These are phyloP conservation scores for Trichoderma afroharzianum DNA, from an alignment of 2,329 filamentous ascomycete genomes.

Conservation along the genomic window DNA sequence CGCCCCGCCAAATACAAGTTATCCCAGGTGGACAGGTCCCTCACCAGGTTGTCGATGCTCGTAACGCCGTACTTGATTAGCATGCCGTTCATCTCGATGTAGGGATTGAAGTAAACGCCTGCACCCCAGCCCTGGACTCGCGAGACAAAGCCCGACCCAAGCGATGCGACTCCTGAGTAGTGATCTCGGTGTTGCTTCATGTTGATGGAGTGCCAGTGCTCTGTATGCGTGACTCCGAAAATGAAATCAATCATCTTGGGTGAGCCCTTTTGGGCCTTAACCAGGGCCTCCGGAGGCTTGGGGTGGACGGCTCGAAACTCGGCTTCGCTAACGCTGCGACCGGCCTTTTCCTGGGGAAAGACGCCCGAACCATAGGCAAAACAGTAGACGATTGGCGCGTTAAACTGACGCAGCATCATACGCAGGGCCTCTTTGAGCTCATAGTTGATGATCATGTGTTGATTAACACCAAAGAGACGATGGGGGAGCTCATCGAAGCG, in stretches of 20 bases:
- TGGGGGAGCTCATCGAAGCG: conserved; percentile 45
- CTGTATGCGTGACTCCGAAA: conserved; percentile 87
- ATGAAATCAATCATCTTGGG: conserved; percentile 99
- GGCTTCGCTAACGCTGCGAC: conserved; percentile 51
- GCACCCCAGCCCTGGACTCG: conserved; percentile 89
- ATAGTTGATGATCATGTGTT: conserved; percentile 92
- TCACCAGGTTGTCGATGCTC: conserved; percentile 83
- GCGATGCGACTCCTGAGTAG: conserved; percentile 78
- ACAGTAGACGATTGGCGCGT: conserved; percentile 89
- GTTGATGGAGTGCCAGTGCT: conserved; percentile 97
- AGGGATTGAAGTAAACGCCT: conserved; percentile 96
- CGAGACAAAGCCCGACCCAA: conserved; percentile 83
- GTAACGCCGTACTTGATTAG: conserved; percentile 98
- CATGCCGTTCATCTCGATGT: conserved; percentile 89
- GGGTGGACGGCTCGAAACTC: conserved; percentile 69
- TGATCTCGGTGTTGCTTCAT: conserved; percentile 84
- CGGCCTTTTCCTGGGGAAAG: conserved; percentile 69
- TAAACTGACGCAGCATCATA: conserved; percentile 85
- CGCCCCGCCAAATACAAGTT: conserved; percentile 95
- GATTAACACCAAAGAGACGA: conserved; percentile 80
- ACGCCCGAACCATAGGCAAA: conserved; percentile 98
- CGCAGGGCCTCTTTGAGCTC: conserved; percentile 91
- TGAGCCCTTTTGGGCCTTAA: conserved; percentile 78
- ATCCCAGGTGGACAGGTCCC: conserved; percentile 85
- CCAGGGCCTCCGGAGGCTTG: conserved; percentile 73